These are phyloP conservation scores for Sporobolomyces pararoseus DNA, from an alignment of 768 basidiomycete genomes.

Conservation along the genomic window DNA sequence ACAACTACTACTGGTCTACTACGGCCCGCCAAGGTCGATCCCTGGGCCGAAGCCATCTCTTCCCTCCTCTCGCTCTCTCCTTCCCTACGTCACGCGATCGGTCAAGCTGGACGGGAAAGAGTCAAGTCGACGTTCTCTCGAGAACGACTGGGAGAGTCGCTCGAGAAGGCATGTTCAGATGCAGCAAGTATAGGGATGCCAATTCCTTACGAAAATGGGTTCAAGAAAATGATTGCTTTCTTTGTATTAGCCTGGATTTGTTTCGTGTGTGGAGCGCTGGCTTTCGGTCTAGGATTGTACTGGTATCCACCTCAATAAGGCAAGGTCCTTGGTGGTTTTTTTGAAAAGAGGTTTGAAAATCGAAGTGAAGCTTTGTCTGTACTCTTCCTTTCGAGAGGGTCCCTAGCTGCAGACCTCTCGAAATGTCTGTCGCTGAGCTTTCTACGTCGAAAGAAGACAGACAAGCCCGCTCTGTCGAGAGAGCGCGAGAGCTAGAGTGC, in stretches of 20 bases:
- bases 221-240: constrained; percentile 23
- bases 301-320: background rate
- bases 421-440: too few relatives aligned
- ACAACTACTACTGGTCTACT: constrained; percentile 71
- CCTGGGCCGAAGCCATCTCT: constrained; percentile 68
- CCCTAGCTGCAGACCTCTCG: too few relatives aligned
- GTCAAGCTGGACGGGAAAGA: constrained; percentile 59
- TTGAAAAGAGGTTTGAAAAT: too few relatives aligned
- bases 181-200: constrained; percentile 27
- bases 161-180: constrained; percentile 58
- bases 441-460: too few relatives aligned
- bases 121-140: constrained; percentile 69
- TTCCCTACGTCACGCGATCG: constrained; percentile 56
- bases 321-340: too few relatives aligned
- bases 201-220: constrained; percentile 33
- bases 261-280: background rate
- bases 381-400: too few relatives aligned
- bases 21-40: constrained; percentile 58
- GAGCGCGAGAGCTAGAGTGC: too few relatives aligned
- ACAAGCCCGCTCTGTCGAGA: too few relatives aligned
- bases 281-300: background rate
- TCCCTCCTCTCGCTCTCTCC: constrained; percentile 54
- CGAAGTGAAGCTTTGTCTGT: too few relatives aligned
- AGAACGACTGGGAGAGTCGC: constrained; percentile 49
- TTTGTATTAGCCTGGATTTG: background rate